phyloP scores from a whole-genome alignment of 83 land plant genomes.

The Picea mariana region DNA sequence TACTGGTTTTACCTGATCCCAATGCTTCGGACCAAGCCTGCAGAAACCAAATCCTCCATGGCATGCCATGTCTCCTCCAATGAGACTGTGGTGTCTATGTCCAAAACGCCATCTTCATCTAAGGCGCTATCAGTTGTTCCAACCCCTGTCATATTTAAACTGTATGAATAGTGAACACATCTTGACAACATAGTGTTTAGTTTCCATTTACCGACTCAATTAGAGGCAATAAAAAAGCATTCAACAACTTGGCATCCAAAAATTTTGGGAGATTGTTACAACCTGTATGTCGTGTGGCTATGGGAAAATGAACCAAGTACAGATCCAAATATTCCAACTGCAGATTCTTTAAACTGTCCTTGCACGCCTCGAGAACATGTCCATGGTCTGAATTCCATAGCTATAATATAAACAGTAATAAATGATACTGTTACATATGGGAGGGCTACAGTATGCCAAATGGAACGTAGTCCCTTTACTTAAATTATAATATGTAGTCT shows the following conservation, averaged over 20 bases:
- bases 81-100: constrained; percentile 87
- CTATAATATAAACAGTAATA: constrained; percentile 34
- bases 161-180: constrained; percentile 13
- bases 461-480: not conserved
- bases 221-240: not conserved
- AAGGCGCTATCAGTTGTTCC: constrained; percentile 85
- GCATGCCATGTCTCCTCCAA: constrained; percentile 94
- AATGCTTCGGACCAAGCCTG: constrained; percentile 88
- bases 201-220: not conserved
- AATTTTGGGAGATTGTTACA: not conserved
- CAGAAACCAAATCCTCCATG: constrained; percentile 91
- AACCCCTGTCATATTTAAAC: constrained; percentile 57
- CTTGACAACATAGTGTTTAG: not conserved
- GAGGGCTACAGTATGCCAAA: not conserved
- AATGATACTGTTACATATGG: not conserved
- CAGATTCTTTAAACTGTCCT: constrained; percentile 95
- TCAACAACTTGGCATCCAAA: not conserved
- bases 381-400: constrained; percentile 99
- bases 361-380: constrained; percentile 93
- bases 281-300: constrained; percentile 96
- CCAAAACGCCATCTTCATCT: constrained; percentile 86
- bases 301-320: constrained; percentile 91
- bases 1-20: constrained; percentile 78
- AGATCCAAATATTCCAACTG: constrained; percentile 91
- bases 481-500: not conserved